phyloP scores from a whole-genome alignment of 2,329 filamentous ascomycete genomes.

The Didymella pinodella region DNA sequence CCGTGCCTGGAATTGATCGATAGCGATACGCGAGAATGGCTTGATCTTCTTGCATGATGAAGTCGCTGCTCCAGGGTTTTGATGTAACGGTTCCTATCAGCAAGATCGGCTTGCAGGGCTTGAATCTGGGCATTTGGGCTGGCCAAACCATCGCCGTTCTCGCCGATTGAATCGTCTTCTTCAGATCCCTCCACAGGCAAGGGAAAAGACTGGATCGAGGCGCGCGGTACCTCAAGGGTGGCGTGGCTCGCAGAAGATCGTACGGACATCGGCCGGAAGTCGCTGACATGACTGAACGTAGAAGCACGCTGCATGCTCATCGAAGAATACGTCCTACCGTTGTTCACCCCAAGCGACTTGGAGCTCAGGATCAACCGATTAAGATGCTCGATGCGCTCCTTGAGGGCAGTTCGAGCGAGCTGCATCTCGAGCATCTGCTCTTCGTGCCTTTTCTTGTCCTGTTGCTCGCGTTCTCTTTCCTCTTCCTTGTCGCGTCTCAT shows the following conservation, averaged over 20 bases:
- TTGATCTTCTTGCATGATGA: conserved; percentile 87
- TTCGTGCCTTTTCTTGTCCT: conserved; percentile 86
- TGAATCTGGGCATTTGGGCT: conserved; percentile 84
- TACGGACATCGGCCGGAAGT: conserved; percentile 59
- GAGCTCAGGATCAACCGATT: conserved; percentile 95
- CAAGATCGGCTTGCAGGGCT: conserved; percentile 91
- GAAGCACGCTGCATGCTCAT: conserved; percentile 53
- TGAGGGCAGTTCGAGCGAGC: conserved; percentile 90
- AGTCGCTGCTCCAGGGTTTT: conserved; percentile 90
- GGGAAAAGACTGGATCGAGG: conserved; percentile 34
- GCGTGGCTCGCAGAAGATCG: conserved; percentile 51
- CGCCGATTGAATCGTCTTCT: conserved; percentile 67
- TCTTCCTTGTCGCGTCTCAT: conserved; percentile 73
- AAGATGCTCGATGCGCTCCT: conserved; percentile 96
- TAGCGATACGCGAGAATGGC: conserved; percentile 84
- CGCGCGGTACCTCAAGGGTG: conserved; percentile 53
- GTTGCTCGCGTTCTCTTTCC: conserved; percentile 68
- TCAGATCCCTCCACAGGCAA: conserved; percentile 46
- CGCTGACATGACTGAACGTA: conserved; percentile 50
- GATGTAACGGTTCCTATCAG: conserved; percentile 98
- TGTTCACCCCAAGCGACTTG: conserved; percentile 92
- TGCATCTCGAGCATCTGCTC: conserved; percentile 99
- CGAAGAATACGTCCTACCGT: conserved; percentile 52
- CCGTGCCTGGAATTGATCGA: conserved; percentile 70
- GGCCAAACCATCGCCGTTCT: conserved; percentile 86